Base-by-base conservation (phyloP, 2,329 filamentous ascomycete genomes). In the Dactylonectria macrodidyma region DNA sequence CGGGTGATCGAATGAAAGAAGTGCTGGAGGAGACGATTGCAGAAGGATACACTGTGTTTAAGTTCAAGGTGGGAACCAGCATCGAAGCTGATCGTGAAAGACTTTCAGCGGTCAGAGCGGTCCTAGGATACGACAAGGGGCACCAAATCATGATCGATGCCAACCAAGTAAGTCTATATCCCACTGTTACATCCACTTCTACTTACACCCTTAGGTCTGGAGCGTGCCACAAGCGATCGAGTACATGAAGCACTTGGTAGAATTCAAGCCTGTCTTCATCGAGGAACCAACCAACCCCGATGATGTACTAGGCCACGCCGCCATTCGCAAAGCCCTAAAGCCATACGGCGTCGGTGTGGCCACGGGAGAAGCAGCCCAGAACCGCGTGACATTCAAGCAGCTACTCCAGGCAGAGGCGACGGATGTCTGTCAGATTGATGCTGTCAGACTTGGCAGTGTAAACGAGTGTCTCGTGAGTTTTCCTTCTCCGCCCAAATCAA, bases 351-450 rank as follows among this genome's bases (percentile, higher is more conserved):
- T 97, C 75, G 93, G 93, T 65, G 95, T 97, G 4, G 95, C 95
- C 8, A 97, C 95, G 0, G 95, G 95, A 70, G 95, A 97, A 84
- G 97, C 97, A 93, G 96, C 93, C 84, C 95, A 97, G 84, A 97
- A 97, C 85, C 90, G 95, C 38, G 93, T 97, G 71, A 90, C 97
- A 76, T 97, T 97, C 89, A 97, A 97, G 87, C 95, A 97, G 82
- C 89, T 97, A 66, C 88, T 97, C 58, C 89, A 91, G 78, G 86
- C 90, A 2, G 92, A 92, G 58, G 93, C 94, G 66, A 93, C 97
- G 74, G 94, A 96, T 77, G 90, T 97, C 22, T 94, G 94, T 79
- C 95, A 97, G 81, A 93, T 96, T 74, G 95, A 97, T 76, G 95
- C 95, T 2, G 97, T 94, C 84, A 91, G 95, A 26, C 88, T 97